These are phyloP conservation scores for Ogataea paraovalis DNA, from an alignment of 805 yeast species.

Conservation along the genomic window DNA sequence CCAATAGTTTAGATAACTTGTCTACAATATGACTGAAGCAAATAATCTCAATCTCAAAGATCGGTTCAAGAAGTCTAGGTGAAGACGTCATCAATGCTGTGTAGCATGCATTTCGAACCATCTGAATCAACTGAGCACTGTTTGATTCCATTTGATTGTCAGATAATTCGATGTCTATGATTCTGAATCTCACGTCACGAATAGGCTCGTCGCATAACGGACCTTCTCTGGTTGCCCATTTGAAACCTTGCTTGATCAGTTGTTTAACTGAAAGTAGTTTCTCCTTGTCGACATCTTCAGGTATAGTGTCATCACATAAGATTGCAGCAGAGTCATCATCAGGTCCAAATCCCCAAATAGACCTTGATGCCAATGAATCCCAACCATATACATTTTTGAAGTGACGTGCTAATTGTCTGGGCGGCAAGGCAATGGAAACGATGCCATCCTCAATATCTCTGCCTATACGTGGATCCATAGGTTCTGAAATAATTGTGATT, in stretches of 20 bases:
- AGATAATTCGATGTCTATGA: conserved; percentile 57
- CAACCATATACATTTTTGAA: conserved; percentile 61
- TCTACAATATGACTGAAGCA: conserved; percentile 40
- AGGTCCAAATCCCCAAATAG: conserved; percentile 76
- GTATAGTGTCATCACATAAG: conserved; percentile 65
- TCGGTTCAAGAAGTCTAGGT: conserved; percentile 81
- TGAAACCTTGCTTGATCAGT: conserved; percentile 70
- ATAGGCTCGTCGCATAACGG: conserved; percentile 89
- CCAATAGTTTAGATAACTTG: conserved; percentile 36
- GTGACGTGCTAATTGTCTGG: conserved; percentile 45
- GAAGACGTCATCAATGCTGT: conserved; percentile 72
- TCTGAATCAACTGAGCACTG: conserved; percentile 73
- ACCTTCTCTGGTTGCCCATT: conserved; percentile 80
- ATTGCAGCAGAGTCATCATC: conserved; percentile 51
- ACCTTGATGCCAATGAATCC: conserved; percentile 81
- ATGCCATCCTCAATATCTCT: conserved; percentile 52
- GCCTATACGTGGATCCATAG: conserved; percentile 53
- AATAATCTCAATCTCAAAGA: conserved; percentile 55
- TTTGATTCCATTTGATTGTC: conserved; percentile 45
- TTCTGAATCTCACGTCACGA: conserved; percentile 62
- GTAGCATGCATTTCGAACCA: conserved; percentile 80
- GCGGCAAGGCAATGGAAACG: conserved; percentile 29
- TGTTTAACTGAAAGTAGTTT: conserved; percentile 43
- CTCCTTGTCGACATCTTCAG: conserved; percentile 62
- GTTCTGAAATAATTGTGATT: conserved; percentile 74